These are phyloP conservation scores for Stachybotrys chlorohalonatus DNA, from an alignment of 2,329 filamentous ascomycete species.

Conservation along the genomic window DNA sequence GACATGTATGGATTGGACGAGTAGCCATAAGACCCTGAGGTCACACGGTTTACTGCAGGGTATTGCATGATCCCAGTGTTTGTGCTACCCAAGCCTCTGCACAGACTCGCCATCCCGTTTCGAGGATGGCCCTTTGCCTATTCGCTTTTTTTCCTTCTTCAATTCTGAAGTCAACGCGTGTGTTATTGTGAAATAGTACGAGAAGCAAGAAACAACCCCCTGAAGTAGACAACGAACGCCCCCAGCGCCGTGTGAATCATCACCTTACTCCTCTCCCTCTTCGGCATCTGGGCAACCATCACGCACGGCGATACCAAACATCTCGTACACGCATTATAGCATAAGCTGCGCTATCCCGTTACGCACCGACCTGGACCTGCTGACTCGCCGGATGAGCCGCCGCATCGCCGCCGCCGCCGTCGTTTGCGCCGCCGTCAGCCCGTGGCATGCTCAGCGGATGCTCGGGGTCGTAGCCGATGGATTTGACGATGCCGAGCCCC, in stretches of 20 bases:
- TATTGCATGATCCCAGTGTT: too few species aligned
- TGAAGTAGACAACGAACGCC: too few species aligned
- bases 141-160: too few species aligned
- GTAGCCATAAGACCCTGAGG: too few species aligned
- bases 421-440: slow-evolving; percentile 1
- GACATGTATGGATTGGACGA: too few species aligned
- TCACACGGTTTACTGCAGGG: too few species aligned
- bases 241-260: neutral
- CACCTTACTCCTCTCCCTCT: neutral
- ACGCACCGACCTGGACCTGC: slow-evolving; percentile 15
- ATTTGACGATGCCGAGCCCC: slow-evolving; percentile 88
- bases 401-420: neutral
- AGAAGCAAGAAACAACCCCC: too few species aligned
- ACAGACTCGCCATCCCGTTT: too few species aligned
- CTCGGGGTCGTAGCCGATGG: slow-evolving; percentile 71
- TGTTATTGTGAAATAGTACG: too few species aligned
- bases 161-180: too few species aligned
- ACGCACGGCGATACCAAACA: neutral
- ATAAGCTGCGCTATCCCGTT: neutral
- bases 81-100: too few species aligned
- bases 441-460: slow-evolving; percentile 29
- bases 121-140: too few species aligned
- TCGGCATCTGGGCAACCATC: neutral
- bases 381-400: slow-evolving; percentile 3
- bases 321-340: neutral